Conservation (phyloP, 2,329 filamentous ascomycete species). For the Akanthomyces lecanii region DNA sequence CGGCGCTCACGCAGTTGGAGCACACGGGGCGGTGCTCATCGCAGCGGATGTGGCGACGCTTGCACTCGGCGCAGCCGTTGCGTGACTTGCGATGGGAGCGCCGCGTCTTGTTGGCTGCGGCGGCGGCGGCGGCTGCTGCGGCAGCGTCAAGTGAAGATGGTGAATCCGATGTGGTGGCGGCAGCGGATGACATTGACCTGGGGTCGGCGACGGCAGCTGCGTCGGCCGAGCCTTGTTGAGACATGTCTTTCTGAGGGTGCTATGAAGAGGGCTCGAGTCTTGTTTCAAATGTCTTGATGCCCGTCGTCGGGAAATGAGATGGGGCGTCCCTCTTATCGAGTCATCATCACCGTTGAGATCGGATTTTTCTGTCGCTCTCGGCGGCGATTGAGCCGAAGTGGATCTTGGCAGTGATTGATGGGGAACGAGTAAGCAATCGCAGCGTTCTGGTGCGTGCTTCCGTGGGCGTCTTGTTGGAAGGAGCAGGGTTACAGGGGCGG, state of each 20-base stretch:
- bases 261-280: too few species aligned
- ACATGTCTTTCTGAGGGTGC: not conserved
- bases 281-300: not conserved
- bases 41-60: conserved; percentile 39
- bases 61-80: conserved; percentile 38
- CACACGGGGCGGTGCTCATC: conserved; percentile 39
- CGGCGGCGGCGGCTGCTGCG: conserved; percentile 3
- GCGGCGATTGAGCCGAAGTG: not conserved
- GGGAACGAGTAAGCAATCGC: too few species aligned
- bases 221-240: not conserved
- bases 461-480: too few species aligned
- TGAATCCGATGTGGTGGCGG: not conserved
- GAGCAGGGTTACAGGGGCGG: too few species aligned
- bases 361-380: not conserved
- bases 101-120: conserved; percentile 28
- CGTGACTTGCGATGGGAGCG: conserved; percentile 39
- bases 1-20: conserved; percentile 36
- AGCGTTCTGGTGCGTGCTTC: too few species aligned
- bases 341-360: not conserved
- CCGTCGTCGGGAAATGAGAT: not conserved
- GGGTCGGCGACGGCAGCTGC: not conserved
- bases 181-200: not conserved
- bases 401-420: not conserved
- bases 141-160: not conserved
- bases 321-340: not conserved